Evolutionary conservation across 495 filamentous ascomycete species (phyloP), one percentile per base, ranked within the genome.

Genomic region (Amorphotheca resinae): DNA sequence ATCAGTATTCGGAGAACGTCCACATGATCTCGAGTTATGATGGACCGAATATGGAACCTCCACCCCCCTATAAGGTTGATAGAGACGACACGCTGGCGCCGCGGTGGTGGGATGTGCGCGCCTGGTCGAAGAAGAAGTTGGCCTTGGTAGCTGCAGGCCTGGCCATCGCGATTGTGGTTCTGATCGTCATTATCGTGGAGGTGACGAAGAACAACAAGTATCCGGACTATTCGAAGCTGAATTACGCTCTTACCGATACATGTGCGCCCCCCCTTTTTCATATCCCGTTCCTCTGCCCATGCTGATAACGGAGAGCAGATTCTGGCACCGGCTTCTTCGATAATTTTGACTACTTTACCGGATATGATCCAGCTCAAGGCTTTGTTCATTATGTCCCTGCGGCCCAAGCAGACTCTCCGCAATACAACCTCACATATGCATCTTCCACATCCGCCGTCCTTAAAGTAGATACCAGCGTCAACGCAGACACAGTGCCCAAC

Each of bases 371-470:
- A 6, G 61, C 70, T 8, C 37, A 52, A 31, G 72, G 72, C 12
- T 73, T 71, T 42, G 72, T 76, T 1, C 59, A 70, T 59, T 74
- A 67, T 20, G 59, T 55, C 7, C 44, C 38, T 22, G 41, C 41
- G 17, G 46, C 35, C 16, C 53, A 58, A 8, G 63, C 68, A 1
- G 44, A 50, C 0, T 8, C 42, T 12, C 50, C 63, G 6, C n/a
- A n/a, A n/a, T n/a, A n/a, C n/a, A 77, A 77, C 51, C 65, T 77
- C 30, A 79, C 73, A 11, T 67, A 65, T 42, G 64, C 65, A 9
- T 63, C 64, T 1, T 48, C 59, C 3, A 54, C 50, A 1, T 69
- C 67, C 0, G 73, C 72, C 1, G 55, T 77, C 22, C 53, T 79
- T 2, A 62, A 61, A 22, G 73, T 79, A 6, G 73, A 77, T 46